These are phyloP conservation scores for Nitzschia sp. DNA, from an alignment of 108 stramenopile genomes.

Conservation along the genomic window DNA sequence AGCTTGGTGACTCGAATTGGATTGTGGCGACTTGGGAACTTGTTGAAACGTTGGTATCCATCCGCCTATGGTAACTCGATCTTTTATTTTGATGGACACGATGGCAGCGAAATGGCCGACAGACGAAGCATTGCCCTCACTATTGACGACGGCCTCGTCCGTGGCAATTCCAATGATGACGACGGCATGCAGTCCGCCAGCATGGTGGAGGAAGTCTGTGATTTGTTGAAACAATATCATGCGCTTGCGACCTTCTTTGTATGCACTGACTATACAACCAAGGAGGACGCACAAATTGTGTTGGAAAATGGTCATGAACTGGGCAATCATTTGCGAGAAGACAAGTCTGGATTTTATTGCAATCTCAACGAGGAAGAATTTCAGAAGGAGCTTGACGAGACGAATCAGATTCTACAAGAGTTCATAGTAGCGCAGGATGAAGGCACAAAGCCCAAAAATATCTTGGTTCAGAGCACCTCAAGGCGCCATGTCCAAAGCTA, in stretches of 20 bases:
- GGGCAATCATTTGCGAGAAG: constrained; percentile 14
- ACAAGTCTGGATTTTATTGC: background rate
- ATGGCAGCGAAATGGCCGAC: no score
- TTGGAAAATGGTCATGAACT: constrained; percentile 1
- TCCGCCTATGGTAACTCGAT: background rate
- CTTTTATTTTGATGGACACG: background rate
- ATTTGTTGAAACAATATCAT: background rate
- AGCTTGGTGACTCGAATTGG: background rate
- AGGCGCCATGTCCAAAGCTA: constrained; percentile 2
- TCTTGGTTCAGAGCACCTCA: constrained; percentile 14
- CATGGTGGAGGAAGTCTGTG: constrained; percentile 9
- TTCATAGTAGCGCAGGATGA: background rate
- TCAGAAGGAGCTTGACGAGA: background rate
- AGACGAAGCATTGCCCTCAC: constrained; percentile 12
- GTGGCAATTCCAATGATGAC: background rate
- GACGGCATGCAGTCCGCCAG: no score
- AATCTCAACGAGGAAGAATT: background rate
- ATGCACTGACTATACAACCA: constrained; percentile 1
- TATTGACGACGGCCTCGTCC: constrained; percentile 10
- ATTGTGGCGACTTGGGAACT: background rate
- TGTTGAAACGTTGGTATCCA: background rate
- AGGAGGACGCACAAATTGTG: background rate
- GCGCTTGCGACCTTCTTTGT: constrained; percentile 10
- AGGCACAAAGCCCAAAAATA: background rate
- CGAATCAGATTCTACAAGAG: background rate